A percentile compares a stretch with the other conserved stretches of the same genome.
phyloP scores from a whole-genome alignment of 257 asterid genomes.

The Ilex aquifolium region DNA sequence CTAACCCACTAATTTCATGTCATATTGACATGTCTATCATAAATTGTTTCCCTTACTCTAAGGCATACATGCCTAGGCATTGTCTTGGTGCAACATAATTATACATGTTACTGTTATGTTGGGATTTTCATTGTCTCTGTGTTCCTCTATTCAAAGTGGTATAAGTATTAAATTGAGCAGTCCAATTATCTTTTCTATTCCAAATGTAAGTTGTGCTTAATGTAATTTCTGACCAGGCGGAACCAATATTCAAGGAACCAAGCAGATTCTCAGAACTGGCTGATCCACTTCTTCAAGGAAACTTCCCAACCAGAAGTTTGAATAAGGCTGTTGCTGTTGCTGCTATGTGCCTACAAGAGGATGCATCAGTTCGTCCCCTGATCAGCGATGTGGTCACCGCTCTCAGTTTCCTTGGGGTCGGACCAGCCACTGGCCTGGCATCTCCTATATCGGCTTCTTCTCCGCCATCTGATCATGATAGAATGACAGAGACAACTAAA shows the following conservation, averaged over 20 bases:
- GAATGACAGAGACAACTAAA: neutral
- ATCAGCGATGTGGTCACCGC: slow-evolving; percentile 89
- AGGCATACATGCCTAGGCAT: no score
- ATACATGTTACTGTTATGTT: no score
- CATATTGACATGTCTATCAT: no score
- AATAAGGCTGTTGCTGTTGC: slow-evolving; percentile 76
- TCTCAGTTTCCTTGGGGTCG: slow-evolving; percentile 52
- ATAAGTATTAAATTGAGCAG: neutral
- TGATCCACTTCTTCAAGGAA: slow-evolving; percentile 57
- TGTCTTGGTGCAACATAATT: no score
- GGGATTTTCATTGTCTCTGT: no score
- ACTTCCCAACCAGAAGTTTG: slow-evolving; percentile 54
- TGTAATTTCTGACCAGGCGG: slow-evolving; percentile 35
- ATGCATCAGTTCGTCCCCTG: slow-evolving; percentile 49
- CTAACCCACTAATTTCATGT: no score
- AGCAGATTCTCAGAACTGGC: slow-evolving; percentile 45
- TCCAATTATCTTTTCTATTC: neutral
- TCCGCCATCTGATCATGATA: neutral
- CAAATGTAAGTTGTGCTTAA: no score
- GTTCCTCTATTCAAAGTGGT: no score
- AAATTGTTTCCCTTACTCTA: no score
- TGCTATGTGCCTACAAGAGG: slow-evolving; percentile 83
- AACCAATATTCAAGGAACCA: slow-evolving; percentile 62
- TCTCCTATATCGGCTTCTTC: slow-evolving; percentile 18
- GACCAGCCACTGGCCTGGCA: slow-evolving; percentile 19